Evolutionary conservation across 495 filamentous ascomycete genomes (phyloP), one percentile per base, ranked within the genome.

Genomic region (Penicillium parvum): DNA sequence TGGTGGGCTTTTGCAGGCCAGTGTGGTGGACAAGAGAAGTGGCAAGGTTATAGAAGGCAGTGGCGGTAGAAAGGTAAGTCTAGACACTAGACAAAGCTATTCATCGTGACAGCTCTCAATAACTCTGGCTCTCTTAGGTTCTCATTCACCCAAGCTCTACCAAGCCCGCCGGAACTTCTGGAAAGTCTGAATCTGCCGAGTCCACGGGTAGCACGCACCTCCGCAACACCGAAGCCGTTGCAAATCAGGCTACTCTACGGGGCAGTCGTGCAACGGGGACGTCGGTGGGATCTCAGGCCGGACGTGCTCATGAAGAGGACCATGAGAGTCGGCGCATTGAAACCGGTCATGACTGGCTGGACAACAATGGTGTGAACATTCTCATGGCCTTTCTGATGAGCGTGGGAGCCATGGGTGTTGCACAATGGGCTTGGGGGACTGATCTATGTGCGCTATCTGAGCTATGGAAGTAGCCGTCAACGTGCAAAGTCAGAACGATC

Each of bases 281-380:
- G 2, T 46, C 53, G 7, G 43, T 40, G 28, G 45, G 53, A 9
- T 23, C 32, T 7, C 39, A 42, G 35, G 15, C 33, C 7, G 55
- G 37, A 4, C 41, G 48, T 15, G 12, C 29, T 7, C 51, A 51
- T 15, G 52, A 75, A 12, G 61, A 53, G 29, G 68, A 66, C 27
- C 78, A 78, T 49, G 78, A 82, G 49, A 90, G 84, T 43, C 73
- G 89, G 9, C 76, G 81, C 20, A 66, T 89, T 8, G 86, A 84
- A 56, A 84, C 70, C 40, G 90, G 86, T 6, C 69, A 66, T 56
- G 87, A 94, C 49, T 57, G 92, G 52, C 66, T 96, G 46, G 88
- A 92, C 58, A 98, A 98, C 53, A 98, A 98, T 58, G 84, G 80
- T 18, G 90, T 98, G 44, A 98, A 98, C 58, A 70, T 95, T 16